Percentiles rank a stretch among this genome's conserved stretches.
phyloP scores from a whole-genome alignment of 2,329 filamentous ascomycete genomes.

The Venturia asperata region DNA sequence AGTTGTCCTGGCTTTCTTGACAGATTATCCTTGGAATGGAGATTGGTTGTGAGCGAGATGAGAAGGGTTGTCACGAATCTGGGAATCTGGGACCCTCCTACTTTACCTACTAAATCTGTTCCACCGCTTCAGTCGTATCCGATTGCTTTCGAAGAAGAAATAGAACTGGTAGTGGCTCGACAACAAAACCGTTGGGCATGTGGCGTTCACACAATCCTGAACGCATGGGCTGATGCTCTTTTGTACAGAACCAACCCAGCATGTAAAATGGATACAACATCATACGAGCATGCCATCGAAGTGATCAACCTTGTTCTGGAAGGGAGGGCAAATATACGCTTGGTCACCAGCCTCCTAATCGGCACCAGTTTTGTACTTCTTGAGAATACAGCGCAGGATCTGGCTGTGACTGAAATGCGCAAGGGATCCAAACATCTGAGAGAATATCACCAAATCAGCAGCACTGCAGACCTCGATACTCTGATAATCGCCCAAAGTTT shows the following conservation, averaged over 20 bases:
- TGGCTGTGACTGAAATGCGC: neutral
- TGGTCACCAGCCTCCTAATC: neutral
- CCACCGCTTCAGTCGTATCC: neutral
- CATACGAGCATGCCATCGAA: neutral
- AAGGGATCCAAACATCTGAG: neutral
- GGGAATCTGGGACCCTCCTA: neutral
- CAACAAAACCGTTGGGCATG: slow-evolving; percentile 6
- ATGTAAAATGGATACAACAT: neutral
- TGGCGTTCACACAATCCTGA: slow-evolving; percentile 14
- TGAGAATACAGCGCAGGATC: neutral
- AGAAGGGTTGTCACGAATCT: neutral
- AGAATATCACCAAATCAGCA: neutral
- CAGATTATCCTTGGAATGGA: neutral
- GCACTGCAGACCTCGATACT: neutral
- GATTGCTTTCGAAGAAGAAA: neutral
- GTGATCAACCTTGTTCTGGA: neutral
- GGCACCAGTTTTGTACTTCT: neutral
- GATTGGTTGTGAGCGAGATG: neutral
- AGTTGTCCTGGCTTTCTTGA: neutral
- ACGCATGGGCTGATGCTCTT: slow-evolving; percentile 6
- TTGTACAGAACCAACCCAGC: neutral
- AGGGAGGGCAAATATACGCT: neutral
- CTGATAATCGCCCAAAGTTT: neutral
- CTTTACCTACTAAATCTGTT: neutral
- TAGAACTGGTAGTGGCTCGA: neutral